A percentile compares a stretch with the other conserved stretches of the same genome.
phyloP scores from a whole-genome alignment of 306 rosid species.

The Castanea crenata region DNA sequence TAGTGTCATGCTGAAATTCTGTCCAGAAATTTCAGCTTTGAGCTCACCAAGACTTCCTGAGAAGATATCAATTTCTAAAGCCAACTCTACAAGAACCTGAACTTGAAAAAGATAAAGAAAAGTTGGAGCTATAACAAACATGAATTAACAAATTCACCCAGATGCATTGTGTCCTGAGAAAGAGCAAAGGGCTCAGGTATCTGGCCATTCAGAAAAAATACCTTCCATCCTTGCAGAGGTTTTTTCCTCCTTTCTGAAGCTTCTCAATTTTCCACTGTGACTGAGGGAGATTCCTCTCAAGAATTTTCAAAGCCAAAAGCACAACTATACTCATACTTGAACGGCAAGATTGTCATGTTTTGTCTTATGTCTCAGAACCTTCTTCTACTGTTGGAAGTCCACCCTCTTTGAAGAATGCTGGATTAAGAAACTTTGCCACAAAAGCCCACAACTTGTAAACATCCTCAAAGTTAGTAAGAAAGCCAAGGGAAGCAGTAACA shows the following conservation, averaged over 20 bases:
- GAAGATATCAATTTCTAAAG: slow-evolving; percentile 55
- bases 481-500: slow-evolving; percentile 83
- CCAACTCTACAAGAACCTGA: slow-evolving; percentile 62
- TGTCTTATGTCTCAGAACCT: slow-evolving; percentile 55
- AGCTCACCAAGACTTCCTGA: slow-evolving; percentile 40
- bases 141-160: slow-evolving; percentile 64
- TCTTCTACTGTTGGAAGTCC: slow-evolving; percentile 75
- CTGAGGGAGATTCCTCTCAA: slow-evolving; percentile 10
- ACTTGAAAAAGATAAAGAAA: slow-evolving; percentile 36
- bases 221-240: slow-evolving; percentile 17
- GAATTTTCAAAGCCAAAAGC: slow-evolving; percentile 20
- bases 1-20: slow-evolving; percentile 20
- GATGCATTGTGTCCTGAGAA: slow-evolving; percentile 29
- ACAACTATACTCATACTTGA: slow-evolving; percentile 27
- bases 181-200: slow-evolving; percentile 26
- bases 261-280: slow-evolving; percentile 12
- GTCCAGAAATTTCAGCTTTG: slow-evolving; percentile 33
- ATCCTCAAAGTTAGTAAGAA: slow-evolving; percentile 91
- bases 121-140: slow-evolving; percentile 51
- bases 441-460: slow-evolving; percentile 92
- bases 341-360: background rate
- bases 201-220: slow-evolving; percentile 29
- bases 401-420: slow-evolving; percentile 57
- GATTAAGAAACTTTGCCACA: slow-evolving; percentile 84
- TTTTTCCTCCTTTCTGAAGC: slow-evolving; percentile 23